These are phyloP conservation scores for Omphalea diandra DNA, from an alignment of 441 rosid genomes.

Conservation along the genomic window DNA sequence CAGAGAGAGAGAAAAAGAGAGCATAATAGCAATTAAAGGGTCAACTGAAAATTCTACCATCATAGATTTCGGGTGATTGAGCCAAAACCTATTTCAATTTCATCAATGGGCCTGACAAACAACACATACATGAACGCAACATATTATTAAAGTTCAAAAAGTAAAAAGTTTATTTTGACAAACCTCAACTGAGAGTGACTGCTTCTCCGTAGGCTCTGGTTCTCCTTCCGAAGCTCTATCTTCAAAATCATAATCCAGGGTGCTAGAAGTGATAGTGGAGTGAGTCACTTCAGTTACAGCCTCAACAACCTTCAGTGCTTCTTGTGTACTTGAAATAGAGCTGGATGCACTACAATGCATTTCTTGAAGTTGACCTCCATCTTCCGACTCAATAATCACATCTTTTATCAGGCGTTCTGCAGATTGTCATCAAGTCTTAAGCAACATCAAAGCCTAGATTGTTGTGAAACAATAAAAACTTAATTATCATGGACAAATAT, in stretches of 20 bases:
- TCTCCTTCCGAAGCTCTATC: constrained; percentile 24
- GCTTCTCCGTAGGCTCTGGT: constrained; percentile 36
- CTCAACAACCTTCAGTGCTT: constrained; percentile 18
- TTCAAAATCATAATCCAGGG: constrained; percentile 18
- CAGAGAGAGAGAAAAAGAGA: too few relatives aligned
- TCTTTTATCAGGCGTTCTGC: constrained; percentile 30
- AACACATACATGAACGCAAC: not conserved
- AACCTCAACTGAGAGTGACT: constrained; percentile 63
- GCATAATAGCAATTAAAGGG: not conserved
- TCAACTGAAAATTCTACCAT: not conserved
- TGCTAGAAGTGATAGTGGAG: constrained; percentile 22
- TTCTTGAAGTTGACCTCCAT: constrained; percentile 39
- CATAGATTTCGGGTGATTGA: not conserved
- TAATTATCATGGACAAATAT: not conserved
- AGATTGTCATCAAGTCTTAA: constrained; percentile 18
- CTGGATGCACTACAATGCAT: constrained; percentile 32
- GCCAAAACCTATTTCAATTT: constrained; percentile 2
- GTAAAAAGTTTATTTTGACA: constrained; percentile 4
- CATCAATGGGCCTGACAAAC: not conserved
- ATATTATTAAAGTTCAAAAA: constrained; percentile 1
- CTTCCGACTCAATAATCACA: constrained; percentile 33
- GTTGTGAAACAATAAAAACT: not conserved
- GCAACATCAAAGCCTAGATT: constrained; percentile 2
- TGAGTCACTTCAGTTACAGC: constrained; percentile 20
- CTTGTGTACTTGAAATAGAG: constrained; percentile 27